Percentiles rank a stretch among this genome's conserved stretches.
Conservation (phyloP, 163 green algal species). For the Chlorella variabilis region DNA sequence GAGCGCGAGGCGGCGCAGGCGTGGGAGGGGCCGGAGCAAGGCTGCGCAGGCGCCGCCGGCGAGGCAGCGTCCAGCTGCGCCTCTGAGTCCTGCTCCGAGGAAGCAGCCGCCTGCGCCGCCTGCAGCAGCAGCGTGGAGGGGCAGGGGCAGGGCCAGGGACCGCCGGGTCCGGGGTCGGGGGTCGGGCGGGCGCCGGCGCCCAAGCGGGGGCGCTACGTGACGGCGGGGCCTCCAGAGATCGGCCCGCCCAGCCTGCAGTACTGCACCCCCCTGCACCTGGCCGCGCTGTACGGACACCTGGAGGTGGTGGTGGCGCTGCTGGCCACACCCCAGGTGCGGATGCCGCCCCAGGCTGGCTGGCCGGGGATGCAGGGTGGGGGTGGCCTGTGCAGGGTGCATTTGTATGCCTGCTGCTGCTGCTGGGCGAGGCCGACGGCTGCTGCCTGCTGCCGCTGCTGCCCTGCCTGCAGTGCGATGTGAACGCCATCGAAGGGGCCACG, state of each 20-base stretch:
- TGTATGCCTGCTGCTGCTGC: too few relatives aligned
- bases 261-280: slow-evolving; percentile 69
- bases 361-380: background rate
- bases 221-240: background rate
- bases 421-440: too few relatives aligned
- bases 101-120: too few relatives aligned
- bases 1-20: background rate
- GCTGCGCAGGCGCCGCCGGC: too few relatives aligned
- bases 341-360: background rate
- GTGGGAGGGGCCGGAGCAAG: too few relatives aligned
- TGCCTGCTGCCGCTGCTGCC: background rate
- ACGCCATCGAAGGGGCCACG: slow-evolving; percentile 62
- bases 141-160: too few relatives aligned
- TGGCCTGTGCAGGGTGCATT: too few relatives aligned
- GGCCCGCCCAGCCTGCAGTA: slow-evolving; percentile 31
- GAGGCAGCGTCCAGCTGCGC: too few relatives aligned
- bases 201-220: slow-evolving; percentile 36
- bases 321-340: background rate
- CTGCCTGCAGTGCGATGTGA: slow-evolving; percentile 24
- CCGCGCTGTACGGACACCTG: slow-evolving; percentile 64
- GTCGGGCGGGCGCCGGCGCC: background rate
- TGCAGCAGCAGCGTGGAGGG: too few relatives aligned
- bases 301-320: slow-evolving; percentile 52
- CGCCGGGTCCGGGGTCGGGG: too few relatives aligned
- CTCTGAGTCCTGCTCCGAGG: too few relatives aligned